phyloP scores from a whole-genome alignment of 371 early-diverging fungal species.

The Apophysomyces sp. region DNA sequence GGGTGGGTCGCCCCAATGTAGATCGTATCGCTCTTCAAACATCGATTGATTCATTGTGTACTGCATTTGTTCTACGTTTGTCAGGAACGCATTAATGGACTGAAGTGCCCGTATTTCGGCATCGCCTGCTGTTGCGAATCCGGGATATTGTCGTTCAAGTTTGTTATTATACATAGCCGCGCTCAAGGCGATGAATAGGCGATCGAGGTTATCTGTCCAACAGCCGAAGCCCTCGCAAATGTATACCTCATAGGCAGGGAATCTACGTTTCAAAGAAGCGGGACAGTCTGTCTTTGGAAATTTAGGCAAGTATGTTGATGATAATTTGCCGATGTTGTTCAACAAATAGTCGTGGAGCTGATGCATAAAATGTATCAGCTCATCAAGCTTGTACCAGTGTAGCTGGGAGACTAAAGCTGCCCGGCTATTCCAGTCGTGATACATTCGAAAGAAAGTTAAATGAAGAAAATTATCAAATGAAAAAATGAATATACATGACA shows the following conservation, averaged over 20 bases:
- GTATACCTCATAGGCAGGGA: constrained; percentile 7
- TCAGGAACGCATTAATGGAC: not conserved
- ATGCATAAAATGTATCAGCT: constrained; percentile 5
- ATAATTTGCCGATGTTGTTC: not conserved
- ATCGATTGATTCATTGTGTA: not conserved
- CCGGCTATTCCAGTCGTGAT: not conserved
- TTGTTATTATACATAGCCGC: constrained; percentile 4
- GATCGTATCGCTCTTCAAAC: constrained; percentile 11
- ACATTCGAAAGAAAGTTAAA: not conserved
- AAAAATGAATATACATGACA: not conserved
- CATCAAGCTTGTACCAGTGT: constrained; percentile 4
- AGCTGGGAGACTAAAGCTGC: not conserved
- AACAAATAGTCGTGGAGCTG: not conserved
- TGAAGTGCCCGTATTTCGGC: constrained; percentile 4
- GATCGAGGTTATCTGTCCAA: constrained; percentile 4
- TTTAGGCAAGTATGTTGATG: constrained; percentile 2
- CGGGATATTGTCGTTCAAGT: constrained; percentile 6
- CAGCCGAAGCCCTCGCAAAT: constrained; percentile 9
- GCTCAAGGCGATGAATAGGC: not conserved
- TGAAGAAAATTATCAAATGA: not conserved
- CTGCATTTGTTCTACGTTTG: not conserved
- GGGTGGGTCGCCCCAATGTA: constrained; percentile 1
- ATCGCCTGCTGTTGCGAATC: constrained; percentile 5
- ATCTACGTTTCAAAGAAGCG: not conserved
- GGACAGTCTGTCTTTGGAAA: not conserved